A percentile compares a stretch with the other conserved stretches of the same genome.
Conservation (phyloP, 257 asterid species). For the Capsicum pubescens region DNA sequence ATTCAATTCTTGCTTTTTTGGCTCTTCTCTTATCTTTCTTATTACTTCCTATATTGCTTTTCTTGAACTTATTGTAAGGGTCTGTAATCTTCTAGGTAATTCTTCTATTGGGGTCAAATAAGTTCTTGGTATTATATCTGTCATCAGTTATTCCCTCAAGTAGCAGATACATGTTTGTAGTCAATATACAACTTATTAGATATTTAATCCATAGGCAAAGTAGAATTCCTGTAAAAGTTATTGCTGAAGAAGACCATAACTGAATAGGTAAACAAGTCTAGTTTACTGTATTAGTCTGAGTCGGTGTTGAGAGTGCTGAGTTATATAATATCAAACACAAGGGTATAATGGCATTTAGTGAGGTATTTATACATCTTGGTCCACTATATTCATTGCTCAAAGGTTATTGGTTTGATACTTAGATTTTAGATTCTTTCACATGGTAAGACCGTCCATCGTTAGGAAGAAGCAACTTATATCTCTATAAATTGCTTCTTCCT, state of each 20-base stretch:
- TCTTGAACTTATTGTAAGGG: constrained; percentile 19
- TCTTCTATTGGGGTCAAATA: not conserved
- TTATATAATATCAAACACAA: not conserved
- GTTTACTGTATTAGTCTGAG: not conserved
- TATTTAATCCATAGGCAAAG: constrained; percentile 7
- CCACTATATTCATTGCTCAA: not conserved
- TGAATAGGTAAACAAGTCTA: not conserved
- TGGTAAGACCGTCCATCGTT: not conserved
- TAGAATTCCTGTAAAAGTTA: not conserved
- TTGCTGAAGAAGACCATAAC: not conserved
- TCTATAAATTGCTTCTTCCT: constrained; percentile 1
- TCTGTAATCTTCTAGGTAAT: not conserved
- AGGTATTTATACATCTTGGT: constrained; percentile 11
- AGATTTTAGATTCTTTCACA: not conserved
- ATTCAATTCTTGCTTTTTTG: not conserved
- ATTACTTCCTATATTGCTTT: not conserved
- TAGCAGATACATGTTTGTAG: constrained; percentile 3
- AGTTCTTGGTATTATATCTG: not conserved
- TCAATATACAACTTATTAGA: not conserved
- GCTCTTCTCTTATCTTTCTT: constrained; percentile 11
- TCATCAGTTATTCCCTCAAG: constrained; percentile 16
- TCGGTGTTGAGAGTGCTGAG: not conserved
- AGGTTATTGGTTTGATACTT: constrained; percentile 1
- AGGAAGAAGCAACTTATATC: too few relatives aligned
- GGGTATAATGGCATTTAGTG: not conserved